These are phyloP conservation scores for Aaosphaeria pasadenensis DNA, from an alignment of 2,329 filamentous ascomycete species.

Conservation along the genomic window DNA sequence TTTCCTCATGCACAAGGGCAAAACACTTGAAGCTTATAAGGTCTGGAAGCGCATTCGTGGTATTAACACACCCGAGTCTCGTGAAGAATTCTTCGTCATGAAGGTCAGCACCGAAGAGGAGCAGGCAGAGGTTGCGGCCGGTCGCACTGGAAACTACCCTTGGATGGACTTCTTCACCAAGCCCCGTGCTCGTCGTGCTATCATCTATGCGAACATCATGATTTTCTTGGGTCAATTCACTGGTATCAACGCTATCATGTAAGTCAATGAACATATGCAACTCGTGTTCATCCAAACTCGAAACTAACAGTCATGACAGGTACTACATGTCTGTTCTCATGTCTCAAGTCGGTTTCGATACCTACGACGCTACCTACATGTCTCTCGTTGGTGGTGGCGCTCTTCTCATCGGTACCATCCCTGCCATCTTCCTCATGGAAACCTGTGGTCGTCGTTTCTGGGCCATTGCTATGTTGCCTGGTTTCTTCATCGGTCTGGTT, in stretches of 20 bases:
- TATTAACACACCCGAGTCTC: constrained; percentile 53
- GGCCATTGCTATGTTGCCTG: constrained; percentile 69
- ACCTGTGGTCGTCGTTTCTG: constrained; percentile 70
- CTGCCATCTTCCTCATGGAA: constrained; percentile 69
- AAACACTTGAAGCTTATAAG: constrained; percentile 58
- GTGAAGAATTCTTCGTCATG: constrained; percentile 72
- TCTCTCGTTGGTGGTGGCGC: constrained; percentile 68
- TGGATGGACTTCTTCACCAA: constrained; percentile 75
- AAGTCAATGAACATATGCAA: neutral
- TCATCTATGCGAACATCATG: constrained; percentile 66
- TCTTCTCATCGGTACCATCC: constrained; percentile 65
- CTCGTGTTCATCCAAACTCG: neutral
- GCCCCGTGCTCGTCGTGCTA: constrained; percentile 56
- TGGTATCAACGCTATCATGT: constrained; percentile 65
- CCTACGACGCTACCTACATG: constrained; percentile 67
- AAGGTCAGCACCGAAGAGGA: constrained; percentile 59
- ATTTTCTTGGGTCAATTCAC: constrained; percentile 73
- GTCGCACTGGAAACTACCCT: constrained; percentile 56
- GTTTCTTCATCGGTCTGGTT: constrained; percentile 68
- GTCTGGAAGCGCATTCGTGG: constrained; percentile 74
- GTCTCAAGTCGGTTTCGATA: constrained; percentile 64
- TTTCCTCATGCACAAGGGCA: constrained; percentile 67
- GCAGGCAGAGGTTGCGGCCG: constrained; percentile 49
- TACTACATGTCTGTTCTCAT: constrained; percentile 72
- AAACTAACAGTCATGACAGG: constrained; percentile 36